Evolutionary conservation across 345 rosid genomes (phyloP), one percentile per base, ranked within the genome.

Genomic region (Acer negundo): DNA sequence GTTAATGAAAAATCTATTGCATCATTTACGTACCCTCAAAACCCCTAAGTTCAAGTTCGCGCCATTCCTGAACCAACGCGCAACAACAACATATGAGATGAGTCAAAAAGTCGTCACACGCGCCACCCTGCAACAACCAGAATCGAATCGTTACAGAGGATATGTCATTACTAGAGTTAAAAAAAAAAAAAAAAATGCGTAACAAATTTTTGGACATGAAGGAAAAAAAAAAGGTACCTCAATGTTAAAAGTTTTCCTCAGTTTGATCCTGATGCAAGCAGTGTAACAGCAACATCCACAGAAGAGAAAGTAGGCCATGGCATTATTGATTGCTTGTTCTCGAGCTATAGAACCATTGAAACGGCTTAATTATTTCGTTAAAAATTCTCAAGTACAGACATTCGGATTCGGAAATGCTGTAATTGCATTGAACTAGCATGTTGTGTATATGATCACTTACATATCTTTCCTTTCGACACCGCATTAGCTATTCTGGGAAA

Each of bases 51-150:
- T 84, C 73, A 11, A 80, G 78, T 82, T 84, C 84, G 0, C 80
- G 78, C 86, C 80, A 80, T 42, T 80, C 86, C 61, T 78, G 86
- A 77, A 75, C 82, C 81, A 80, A 28, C 16, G 86, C 84, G 23
- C 84, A 84, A 24, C 82, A 84, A 67, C 75, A 84, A 46, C 82
- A 84, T 68, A 78, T 72, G 31, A 84, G 38, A 63, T 84, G 84
- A 65, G 86, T 75, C 35, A 72, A 42, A 77, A 66, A 75, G 75
- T 84, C 86, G 58, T 78, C 84, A 10, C 79, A 72, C 5, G 13
- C 17, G 4, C 80, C 73, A 15, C 84, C 84, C 84, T 72, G 80
- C 53, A 59, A 46, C 12, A 9, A 46, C 12, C 46, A 42, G 11
- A 42, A 42, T 42, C 46, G 46, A 7, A 42, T 42, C 46, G 46